These are phyloP conservation scores for Coemansia interrupta DNA, from an alignment of 192 early-diverging fungal genomes.

Conservation along the genomic window DNA sequence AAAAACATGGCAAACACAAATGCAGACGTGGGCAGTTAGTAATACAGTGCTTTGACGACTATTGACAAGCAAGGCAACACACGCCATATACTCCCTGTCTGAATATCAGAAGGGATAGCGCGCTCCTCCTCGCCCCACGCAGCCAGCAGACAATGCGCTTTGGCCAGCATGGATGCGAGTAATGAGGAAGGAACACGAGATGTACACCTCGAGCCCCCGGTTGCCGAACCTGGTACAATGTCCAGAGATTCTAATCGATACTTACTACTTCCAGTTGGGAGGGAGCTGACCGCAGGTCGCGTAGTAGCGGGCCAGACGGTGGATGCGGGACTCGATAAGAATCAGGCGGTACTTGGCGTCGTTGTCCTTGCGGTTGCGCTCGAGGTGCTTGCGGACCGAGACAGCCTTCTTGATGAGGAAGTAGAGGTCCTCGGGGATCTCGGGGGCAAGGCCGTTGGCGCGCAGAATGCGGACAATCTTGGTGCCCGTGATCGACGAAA, in stretches of 20 bases:
- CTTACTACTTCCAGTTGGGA: constrained; percentile 97
- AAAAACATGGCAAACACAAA: constrained; percentile 16
- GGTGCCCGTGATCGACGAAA: constrained; percentile 96
- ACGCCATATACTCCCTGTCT: not conserved
- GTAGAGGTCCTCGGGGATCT: constrained; percentile 98
- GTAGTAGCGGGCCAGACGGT: constrained; percentile 99
- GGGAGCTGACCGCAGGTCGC: constrained; percentile 93
- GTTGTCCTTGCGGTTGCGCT: constrained; percentile 97
- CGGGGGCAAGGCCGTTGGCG: constrained; percentile 91
- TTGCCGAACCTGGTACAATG: constrained; percentile 38
- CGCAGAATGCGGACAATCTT: constrained; percentile 99
- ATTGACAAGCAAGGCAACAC: constrained; percentile 45
- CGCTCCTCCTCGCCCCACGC: constrained; percentile 25
- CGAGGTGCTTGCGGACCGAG: constrained; percentile 96
- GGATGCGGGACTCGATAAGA: constrained; percentile 96
- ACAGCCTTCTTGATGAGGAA: constrained; percentile 99
- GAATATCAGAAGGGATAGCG: not conserved
- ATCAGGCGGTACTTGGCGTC: constrained; percentile 99
- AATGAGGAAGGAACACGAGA: constrained; percentile 12
- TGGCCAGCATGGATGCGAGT: constrained; percentile 1
- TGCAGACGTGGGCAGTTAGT: constrained; percentile 5
- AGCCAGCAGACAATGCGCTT: not conserved
- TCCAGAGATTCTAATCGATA: constrained; percentile 52
- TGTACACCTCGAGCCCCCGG: constrained; percentile 5
- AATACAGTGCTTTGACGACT: constrained; percentile 38